Conservation (phyloP, 768 basidiomycete genomes). For the Mycena haematopus region DNA sequence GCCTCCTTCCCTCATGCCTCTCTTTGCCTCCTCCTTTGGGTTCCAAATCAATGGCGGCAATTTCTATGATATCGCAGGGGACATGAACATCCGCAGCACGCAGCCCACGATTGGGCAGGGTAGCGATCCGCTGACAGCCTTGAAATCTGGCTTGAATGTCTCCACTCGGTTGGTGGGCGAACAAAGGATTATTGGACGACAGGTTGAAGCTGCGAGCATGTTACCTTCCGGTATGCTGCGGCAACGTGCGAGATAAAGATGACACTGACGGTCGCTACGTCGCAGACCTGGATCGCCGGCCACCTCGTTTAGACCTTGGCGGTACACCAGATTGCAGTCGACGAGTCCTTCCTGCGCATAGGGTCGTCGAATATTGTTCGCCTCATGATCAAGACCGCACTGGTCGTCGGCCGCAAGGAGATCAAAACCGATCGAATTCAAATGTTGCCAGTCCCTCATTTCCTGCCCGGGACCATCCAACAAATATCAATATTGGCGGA, state of each 20-base stretch:
- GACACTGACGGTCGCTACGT: background rate
- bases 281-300: background rate
- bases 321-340: too few relatives aligned
- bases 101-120: background rate
- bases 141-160: background rate
- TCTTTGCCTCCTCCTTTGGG: too few relatives aligned
- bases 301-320: background rate
- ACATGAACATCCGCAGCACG: background rate
- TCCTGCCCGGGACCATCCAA: background rate
- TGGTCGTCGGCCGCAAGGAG: background rate
- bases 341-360: background rate
- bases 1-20: too few relatives aligned
- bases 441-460: background rate
- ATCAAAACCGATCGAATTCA: background rate
- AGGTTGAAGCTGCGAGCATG: background rate
- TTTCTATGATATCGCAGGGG: background rate
- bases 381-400: background rate
- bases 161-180: background rate
- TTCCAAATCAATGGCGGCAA: too few relatives aligned
- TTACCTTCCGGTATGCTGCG: background rate
- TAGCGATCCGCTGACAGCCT: background rate
- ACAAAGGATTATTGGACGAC: background rate
- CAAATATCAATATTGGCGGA: background rate
- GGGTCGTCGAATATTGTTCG: background rate
- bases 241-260: background rate